Base-by-base conservation (phyloP, 164 flowering plant species). In the Magnolia officinalis region DNA sequence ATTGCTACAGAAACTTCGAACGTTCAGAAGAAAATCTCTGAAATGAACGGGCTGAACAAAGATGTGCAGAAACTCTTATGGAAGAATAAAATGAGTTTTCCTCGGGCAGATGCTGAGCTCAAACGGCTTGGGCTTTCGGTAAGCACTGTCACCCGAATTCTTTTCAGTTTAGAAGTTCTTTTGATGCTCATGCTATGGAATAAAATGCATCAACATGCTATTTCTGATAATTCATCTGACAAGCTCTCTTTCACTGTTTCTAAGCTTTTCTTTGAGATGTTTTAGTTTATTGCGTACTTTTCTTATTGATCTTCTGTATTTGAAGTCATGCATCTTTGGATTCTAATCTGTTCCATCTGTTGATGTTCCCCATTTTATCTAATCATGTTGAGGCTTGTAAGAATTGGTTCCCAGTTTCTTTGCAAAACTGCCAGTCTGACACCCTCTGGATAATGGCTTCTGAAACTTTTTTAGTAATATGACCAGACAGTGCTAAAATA, bases 41-140 rank as follows among this genome's bases (percentile, higher is more conserved):
- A 96, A 85, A 71, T 90, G 29, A 96, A 94, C 85, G 89, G 86
- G 37, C 80, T 96, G 83, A 92, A 72, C 7, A 96, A 94, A 83
- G 98, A 91, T 80, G 87, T 89, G 73, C 99, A 96, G 82, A 91
- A 88, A 86, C 92, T 92, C 71, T 78, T 96, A 78, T 96, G 99
- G 99, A 93, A 91, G 81, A 90, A 92, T 72, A 91, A 90, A 73
- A 84, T 87, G 90, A 82, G 63, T 18, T 94, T 90, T 67, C 86
- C 91, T 11, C 90, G 86, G 80, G 90, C 99, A 23, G 92, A 94
- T 83, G 85, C 88, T 51, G 84, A 78, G 77, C 96, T 96, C 59
- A 90, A 92, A 77, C 81, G 78, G 75, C 92, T 92, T 76, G 99
- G 98, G 1, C 89, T 92, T 71, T 6, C 63, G 89, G 98, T 90